Evolutionary conservation across 1,284 basidiomycete genomes (phyloP).

Genomic region (Waitea zeae): DNA sequence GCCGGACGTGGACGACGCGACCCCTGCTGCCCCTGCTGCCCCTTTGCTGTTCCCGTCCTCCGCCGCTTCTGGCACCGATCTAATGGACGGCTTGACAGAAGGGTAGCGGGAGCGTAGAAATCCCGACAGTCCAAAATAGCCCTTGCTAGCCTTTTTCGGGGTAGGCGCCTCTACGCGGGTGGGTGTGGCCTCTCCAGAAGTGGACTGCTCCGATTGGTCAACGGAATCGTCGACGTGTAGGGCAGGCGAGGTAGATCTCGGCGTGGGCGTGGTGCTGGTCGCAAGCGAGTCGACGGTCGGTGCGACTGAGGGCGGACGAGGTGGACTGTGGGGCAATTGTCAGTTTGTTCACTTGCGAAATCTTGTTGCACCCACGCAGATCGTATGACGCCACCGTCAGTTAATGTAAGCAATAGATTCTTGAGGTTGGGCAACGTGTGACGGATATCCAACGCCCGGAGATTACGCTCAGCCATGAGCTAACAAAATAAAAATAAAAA

Average conservation of each 20-base stretch:
- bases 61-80: not conserved
- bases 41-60: not conserved
- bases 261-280: not conserved
- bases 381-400: conserved; percentile 37
- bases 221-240: not conserved
- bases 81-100: not conserved
- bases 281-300: not conserved
- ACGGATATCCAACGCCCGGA: conserved; percentile 81
- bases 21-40: too few species aligned
- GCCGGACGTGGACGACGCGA: too few species aligned
- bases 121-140: conserved; percentile 37
- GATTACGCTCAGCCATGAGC: conserved; percentile 81
- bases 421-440: conserved; percentile 96
- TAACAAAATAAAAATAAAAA: conserved; percentile 14
- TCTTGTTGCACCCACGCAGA: conserved; percentile 22
- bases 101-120: conserved; percentile 42
- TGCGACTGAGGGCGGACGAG: not conserved
- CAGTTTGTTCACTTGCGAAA: too few species aligned
- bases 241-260: not conserved
- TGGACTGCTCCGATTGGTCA: not conserved
- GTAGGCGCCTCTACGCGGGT: not conserved
- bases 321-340: not conserved
- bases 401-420: conserved; percentile 79
- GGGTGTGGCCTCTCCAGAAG: not conserved
- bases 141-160: not conserved